A percentile compares a stretch with the other conserved stretches of the same genome.
Conservation (phyloP, 495 filamentous ascomycete genomes). For the Xylaria scruposa region DNA sequence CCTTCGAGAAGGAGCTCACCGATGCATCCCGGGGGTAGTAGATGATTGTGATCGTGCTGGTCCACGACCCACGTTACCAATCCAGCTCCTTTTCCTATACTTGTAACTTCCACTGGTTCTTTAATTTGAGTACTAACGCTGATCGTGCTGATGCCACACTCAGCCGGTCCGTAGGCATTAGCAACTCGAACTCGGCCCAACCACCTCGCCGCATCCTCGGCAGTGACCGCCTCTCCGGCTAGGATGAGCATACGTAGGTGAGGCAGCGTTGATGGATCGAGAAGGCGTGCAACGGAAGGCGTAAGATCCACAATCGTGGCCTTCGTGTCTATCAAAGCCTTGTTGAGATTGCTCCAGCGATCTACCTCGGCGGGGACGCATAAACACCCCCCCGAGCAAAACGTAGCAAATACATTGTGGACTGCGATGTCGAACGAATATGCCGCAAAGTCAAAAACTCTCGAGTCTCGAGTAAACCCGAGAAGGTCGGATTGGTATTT, state of each 20-base stretch:
- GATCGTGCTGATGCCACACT: too few species aligned
- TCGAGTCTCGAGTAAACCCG: not conserved
- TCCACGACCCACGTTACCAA: constrained; percentile 31
- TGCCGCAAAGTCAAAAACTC: not conserved
- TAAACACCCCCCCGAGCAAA: not conserved
- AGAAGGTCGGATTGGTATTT: too few species aligned
- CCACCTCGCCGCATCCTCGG: too few species aligned
- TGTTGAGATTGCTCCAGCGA: not conserved
- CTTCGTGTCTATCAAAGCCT: not conserved
- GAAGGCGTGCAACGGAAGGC: constrained; percentile 1
- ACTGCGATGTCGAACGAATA: not conserved
- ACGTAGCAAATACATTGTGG: not conserved
- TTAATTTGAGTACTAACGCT: too few species aligned
- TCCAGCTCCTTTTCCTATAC: constrained; percentile 31
- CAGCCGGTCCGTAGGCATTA: too few species aligned
- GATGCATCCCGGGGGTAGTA: constrained; percentile 37
- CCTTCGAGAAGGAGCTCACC: constrained; percentile 62
- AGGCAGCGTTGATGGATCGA: constrained; percentile 36
- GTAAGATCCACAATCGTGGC: not conserved
- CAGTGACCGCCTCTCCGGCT: constrained; percentile 33
- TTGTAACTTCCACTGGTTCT: not conserved
- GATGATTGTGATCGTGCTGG: constrained; percentile 21
- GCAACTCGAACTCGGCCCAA: too few species aligned
- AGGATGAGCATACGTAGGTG: constrained; percentile 35
- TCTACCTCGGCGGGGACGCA: not conserved